Percentiles rank a stretch among this genome's conserved stretches.
phyloP scores from a whole-genome alignment of 306 rosid genomes.

The Clitoria ternatea region DNA sequence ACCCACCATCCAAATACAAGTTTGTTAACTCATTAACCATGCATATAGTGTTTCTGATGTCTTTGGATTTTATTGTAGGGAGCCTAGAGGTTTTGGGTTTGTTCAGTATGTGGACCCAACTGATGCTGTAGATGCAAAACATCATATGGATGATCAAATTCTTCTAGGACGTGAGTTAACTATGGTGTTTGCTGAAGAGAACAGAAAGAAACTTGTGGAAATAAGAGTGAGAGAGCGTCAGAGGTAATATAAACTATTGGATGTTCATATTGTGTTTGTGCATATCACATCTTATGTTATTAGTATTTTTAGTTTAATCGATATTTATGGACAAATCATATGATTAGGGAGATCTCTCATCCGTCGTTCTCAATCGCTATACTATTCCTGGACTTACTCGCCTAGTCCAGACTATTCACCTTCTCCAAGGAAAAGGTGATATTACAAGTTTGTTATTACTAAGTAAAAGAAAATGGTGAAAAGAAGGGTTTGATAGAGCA shows the following conservation, averaged over 20 bases:
- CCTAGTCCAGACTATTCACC: slow-evolving; percentile 52
- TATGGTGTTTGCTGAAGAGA: slow-evolving; percentile 76
- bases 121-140: slow-evolving; percentile 83
- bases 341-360: slow-evolving; percentile 42
- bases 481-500: too few relatives aligned
- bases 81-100: slow-evolving; percentile 81
- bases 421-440: slow-evolving; percentile 36
- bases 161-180: slow-evolving; percentile 73
- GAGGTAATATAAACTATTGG: slow-evolving; percentile 30
- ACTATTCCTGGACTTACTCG: slow-evolving; percentile 48
- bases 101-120: slow-evolving; percentile 66
- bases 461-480: too few relatives aligned
- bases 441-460: slow-evolving; percentile 49
- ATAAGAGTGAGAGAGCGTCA: slow-evolving; percentile 67
- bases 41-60: neutral
- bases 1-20: slow-evolving; percentile 5
- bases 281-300: too few relatives aligned
- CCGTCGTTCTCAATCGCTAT: slow-evolving; percentile 41
- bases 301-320: neutral
- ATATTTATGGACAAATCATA: slow-evolving; percentile 34
- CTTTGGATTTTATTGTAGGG: slow-evolving; percentile 37
- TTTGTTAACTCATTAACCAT: neutral
- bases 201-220: slow-evolving; percentile 75
- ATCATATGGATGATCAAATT: slow-evolving; percentile 73
- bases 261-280: neutral